Evolutionary conservation across 192 early-diverging fungal species (phyloP).

Genomic region (Backusella morwellensis): DNA sequence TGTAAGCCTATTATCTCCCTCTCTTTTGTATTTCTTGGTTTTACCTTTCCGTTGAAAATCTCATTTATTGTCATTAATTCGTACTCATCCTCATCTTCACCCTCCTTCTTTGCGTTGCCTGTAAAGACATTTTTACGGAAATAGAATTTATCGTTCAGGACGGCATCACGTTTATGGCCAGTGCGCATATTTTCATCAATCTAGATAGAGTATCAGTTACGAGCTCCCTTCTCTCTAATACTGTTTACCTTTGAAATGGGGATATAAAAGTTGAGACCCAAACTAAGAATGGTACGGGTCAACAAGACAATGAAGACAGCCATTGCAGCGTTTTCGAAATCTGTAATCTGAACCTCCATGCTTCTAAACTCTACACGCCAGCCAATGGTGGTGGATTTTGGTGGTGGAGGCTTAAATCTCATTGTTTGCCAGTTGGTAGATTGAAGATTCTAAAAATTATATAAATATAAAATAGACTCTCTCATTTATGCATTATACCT

Average conservation of each 20-base stretch:
- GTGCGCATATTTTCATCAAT: conserved; percentile 94
- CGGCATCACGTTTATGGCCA: conserved; percentile 84
- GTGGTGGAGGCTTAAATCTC: conserved; percentile 98
- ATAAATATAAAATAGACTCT: not conserved
- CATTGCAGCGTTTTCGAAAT: conserved; percentile 97
- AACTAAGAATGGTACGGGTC: conserved; percentile 83
- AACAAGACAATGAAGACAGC: conserved; percentile 92
- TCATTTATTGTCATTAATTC: conserved; percentile 84
- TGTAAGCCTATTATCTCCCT: not conserved
- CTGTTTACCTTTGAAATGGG: conserved; percentile 81
- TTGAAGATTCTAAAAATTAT: conserved; percentile 74
- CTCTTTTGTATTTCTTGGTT: not conserved
- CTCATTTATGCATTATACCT: conserved; percentile 42
- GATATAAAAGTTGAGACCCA: conserved; percentile 94
- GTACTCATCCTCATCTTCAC: conserved; percentile 47
- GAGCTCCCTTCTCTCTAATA: too few species aligned
- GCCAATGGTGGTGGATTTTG: conserved; percentile 78
- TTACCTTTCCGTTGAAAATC: conserved; percentile 63
- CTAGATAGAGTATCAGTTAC: conserved; percentile 17
- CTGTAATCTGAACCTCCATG: conserved; percentile 95
- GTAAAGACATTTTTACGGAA: conserved; percentile 85
- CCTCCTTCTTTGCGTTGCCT: not conserved
- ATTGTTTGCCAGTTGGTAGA: conserved; percentile 99
- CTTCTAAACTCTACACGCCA: conserved; percentile 99
- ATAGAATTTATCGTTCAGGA: conserved; percentile 78